Base-by-base conservation (phyloP, 2,329 filamentous ascomycete genomes). In the Pyrenophora seminiperda region DNA sequence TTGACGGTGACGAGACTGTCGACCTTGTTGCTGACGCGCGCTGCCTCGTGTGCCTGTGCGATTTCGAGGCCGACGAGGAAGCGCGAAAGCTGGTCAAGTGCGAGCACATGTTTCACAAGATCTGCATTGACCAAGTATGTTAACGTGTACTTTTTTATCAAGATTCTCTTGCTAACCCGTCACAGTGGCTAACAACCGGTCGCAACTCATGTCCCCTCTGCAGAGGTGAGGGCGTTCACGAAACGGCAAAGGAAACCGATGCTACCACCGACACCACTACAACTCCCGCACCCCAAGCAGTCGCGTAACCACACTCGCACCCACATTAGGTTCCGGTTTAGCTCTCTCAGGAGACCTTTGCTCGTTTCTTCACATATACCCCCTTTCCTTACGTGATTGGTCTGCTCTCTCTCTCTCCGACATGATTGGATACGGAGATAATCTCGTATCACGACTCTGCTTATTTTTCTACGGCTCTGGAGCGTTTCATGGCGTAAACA, bases 101-200 rank as follows among this genome's bases (percentile, higher is more conserved):
- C 73, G 80, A 80, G 38, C 85, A 89, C 68, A 66, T 87, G 50
- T 89, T 86, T 71, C 85, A 89, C 71, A 81, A 79, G 57, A 81
- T 86, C 59, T 89, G 85, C 69, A 88, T 89, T 68, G 85, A 88
- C 67, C 82, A 87, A 78, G 84, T 86, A 75, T 63, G 79, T 65
- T 31, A 14, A 3, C 15, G 19, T 3, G 5, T 4, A 15, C 20
- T 29, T n/a, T 10, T 22, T 15, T 14, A 14, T 24, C 7, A n/a
- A 18, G 7, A 15, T 17, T 17, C 45, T 18, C 22, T 24, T 41
- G 43, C 54, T 67, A 44, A 63, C 36, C 45, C 44, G 46, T 4
- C 6, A 22, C 52, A 88, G 83, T 88, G 85, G 85, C 75, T 88
- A 38, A 88, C 84, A 14, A 87, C 84, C 48, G 83, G 83, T 41